Evolutionary conservation across 1,139 yeast genomes (phyloP), one percentile per base, ranked within the genome.

Genomic region (Kodamaea alishanica): DNA sequence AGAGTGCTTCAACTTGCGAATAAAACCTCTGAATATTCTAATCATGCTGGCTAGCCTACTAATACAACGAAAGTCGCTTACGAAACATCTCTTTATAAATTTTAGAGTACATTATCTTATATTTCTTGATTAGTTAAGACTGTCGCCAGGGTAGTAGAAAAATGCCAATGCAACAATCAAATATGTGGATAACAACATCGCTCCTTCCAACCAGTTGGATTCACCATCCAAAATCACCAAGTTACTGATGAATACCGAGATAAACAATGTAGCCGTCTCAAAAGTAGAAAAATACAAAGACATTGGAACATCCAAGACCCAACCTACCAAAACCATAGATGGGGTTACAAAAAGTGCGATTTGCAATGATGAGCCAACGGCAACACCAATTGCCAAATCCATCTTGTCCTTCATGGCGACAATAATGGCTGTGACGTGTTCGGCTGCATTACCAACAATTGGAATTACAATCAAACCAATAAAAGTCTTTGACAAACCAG

Each of bases 391-490:
- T 8, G 98, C 97, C 48, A 92, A 75, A 60, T 92, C 97, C 97
- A 94, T 92, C 65, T 94, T 92, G 64, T 92, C 88, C 65, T 89
- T 89, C 77, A 83, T 79, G 24, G 98, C 97, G 35, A 92, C 97
- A 46, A 88, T 77, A 34, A 92, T 84, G 2, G 97, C 96, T 11
- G 97, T 92, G 35, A 87, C 97, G 61, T 92, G 98, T 64, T 92
- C 98, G 9, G 98, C 97, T 2, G 98, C 98, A 55, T 92, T 92
- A 42, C 98, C 98, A 25, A 92, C 97, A 47, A 94, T 90, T 35
- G 98, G 98, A 46, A 92, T 82, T 35, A 92, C 80, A 52, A 92
- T 84, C 50, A 92, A 73, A 61, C 98, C 98, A 52, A 92, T 88
- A 56, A 92, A 92, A 0, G 97, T 90, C 73, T 90, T 92, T 36